phyloP scores from a whole-genome alignment of 2,329 filamentous ascomycete genomes.

The Xylaria sp. region DNA sequence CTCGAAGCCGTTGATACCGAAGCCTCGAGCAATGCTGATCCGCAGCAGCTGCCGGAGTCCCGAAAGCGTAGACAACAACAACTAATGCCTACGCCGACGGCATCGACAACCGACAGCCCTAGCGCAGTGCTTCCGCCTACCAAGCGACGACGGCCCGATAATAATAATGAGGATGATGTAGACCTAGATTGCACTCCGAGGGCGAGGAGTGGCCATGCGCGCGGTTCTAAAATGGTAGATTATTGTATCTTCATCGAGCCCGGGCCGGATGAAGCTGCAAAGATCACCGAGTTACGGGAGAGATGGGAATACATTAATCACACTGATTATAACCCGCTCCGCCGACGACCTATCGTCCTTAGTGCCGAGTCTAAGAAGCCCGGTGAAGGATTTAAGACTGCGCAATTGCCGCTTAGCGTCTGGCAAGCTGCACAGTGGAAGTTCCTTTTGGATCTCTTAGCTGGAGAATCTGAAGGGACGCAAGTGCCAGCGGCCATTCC shows the following conservation, averaged over 20 bases:
- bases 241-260: constrained; percentile 25
- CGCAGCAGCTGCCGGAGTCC: not conserved
- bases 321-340: constrained; percentile 27
- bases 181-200: constrained; percentile 3
- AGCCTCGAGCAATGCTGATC: not conserved
- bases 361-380: constrained; percentile 32
- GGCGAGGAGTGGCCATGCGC: not conserved
- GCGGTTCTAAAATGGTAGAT: constrained; percentile 21
- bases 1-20: not conserved
- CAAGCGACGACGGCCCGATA: not conserved
- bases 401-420: constrained; percentile 28
- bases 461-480: not conserved
- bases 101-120: constrained; percentile 1
- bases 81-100: not conserved
- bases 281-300: constrained; percentile 7
- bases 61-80: constrained; percentile 3
- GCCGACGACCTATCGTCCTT: constrained; percentile 23
- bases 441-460: constrained; percentile 2
- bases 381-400: constrained; percentile 22
- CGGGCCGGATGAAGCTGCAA: not conserved
- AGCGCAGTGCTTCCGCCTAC: constrained; percentile 1
- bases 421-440: constrained; percentile 34
- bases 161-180: not conserved
- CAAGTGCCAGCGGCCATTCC: constrained; percentile 7
- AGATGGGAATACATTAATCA: constrained; percentile 25